phyloP scores from a whole-genome alignment of 441 rosid genomes.

The Pelargonium fulgidum region DNA sequence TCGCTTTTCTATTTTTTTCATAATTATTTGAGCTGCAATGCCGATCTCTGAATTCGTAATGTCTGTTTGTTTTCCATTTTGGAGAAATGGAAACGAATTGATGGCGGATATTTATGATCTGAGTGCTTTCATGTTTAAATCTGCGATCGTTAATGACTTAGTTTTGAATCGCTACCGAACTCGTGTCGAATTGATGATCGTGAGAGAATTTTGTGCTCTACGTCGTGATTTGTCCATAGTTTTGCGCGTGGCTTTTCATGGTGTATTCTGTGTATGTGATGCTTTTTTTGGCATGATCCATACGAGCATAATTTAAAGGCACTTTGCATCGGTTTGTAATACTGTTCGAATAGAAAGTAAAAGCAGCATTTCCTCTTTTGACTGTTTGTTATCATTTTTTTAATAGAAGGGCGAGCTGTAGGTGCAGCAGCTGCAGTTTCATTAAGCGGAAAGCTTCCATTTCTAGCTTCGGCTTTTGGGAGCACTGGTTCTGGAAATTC shows the following conservation, averaged over 20 bases:
- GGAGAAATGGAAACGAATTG: not conserved
- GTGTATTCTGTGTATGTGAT: no score
- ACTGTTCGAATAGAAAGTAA: not conserved
- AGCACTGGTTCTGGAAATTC: slow-evolving; percentile 1
- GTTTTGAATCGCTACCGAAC: no score
- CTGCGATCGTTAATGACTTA: no score
- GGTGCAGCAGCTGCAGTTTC: not conserved
- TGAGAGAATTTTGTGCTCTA: not conserved
- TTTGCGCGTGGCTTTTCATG: not conserved
- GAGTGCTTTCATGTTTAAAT: not conserved
- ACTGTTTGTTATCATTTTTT: not conserved
- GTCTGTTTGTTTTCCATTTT: not conserved
- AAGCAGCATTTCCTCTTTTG: not conserved
- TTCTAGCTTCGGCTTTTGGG: not conserved
- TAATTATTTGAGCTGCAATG: not conserved
- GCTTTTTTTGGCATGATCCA: not conserved
- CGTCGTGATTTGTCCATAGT: not conserved
- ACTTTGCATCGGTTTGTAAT: not conserved
- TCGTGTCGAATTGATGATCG: not conserved
- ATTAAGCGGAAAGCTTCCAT: not conserved
- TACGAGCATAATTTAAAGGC: not conserved
- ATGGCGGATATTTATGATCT: not conserved
- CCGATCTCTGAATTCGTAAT: not conserved
- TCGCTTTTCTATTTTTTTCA: not conserved
- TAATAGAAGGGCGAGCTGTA: not conserved